Percentiles rank a stretch among this genome's conserved stretches.
Evolutionary conservation across 805 yeast species (phyloP).

Genomic region (Wickerhamiella sergipiensis): DNA sequence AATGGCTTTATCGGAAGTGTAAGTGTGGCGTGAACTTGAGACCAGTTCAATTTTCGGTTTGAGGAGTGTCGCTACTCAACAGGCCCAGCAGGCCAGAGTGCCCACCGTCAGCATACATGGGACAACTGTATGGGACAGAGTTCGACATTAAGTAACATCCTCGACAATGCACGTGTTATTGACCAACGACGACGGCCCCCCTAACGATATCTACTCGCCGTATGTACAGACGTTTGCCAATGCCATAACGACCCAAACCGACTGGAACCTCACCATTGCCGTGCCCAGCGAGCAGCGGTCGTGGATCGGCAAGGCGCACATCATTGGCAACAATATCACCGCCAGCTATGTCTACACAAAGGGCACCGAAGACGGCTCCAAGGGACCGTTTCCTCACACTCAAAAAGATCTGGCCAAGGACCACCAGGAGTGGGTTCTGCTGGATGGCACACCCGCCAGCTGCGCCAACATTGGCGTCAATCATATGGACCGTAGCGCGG

Average conservation of each 20-base stretch:
- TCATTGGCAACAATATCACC: constrained; percentile 41
- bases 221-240: constrained; percentile 72
- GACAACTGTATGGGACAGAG: too few relatives aligned
- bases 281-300: constrained; percentile 77
- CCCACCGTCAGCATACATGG: too few relatives aligned
- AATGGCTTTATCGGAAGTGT: too few relatives aligned
- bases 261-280: constrained; percentile 76
- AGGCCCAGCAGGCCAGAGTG: too few relatives aligned
- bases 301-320: constrained; percentile 97
- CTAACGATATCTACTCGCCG: constrained; percentile 65
- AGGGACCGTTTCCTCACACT: constrained; percentile 16
- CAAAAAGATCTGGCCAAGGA: constrained; percentile 17
- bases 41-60: too few relatives aligned
- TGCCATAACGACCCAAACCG: constrained; percentile 46
- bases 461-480: constrained; percentile 84
- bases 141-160: not conserved
- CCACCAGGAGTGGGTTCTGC: constrained; percentile 46
- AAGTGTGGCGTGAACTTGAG: too few relatives aligned
- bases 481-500: constrained; percentile 32
- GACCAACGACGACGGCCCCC: constrained; percentile 95
- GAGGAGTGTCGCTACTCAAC: too few relatives aligned
- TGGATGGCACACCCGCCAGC: constrained; percentile 94
- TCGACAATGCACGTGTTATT: constrained; percentile 25
- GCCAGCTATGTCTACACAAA: constrained; percentile 26
- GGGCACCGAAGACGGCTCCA: constrained; percentile 3